Conservation (phyloP, 257 asterid species). For the Lantana camara region DNA sequence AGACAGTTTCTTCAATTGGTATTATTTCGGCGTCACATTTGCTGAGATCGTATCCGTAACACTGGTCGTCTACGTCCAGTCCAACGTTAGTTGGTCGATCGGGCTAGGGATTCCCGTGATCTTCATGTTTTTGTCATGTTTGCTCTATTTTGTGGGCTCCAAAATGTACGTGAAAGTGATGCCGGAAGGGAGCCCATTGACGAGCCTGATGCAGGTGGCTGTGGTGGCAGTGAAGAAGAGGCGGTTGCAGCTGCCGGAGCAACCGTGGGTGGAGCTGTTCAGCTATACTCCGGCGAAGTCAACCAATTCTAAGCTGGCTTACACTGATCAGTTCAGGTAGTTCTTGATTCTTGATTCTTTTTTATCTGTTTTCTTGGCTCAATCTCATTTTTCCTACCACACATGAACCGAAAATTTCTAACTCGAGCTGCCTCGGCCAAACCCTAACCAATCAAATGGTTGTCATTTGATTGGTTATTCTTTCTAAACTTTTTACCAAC, state of each 20-base stretch:
- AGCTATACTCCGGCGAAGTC: conserved; percentile 45
- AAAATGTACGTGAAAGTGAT: conserved; percentile 61
- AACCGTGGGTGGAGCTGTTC: conserved; percentile 47
- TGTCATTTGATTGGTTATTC: too few species aligned
- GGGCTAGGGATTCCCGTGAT: conserved; percentile 59
- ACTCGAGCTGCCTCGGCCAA: too few species aligned
- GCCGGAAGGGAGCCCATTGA: conserved; percentile 83
- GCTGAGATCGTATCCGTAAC: conserved; percentile 67
- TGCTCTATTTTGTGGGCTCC: conserved; percentile 51
- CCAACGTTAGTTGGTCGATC: conserved; percentile 72
- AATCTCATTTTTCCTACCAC: neutral
- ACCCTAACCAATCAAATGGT: too few species aligned
- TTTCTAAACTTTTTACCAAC: too few species aligned
- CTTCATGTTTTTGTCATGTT: conserved; percentile 57
- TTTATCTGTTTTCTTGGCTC: neutral
- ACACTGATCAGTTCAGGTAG: conserved; percentile 72
- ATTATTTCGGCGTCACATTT: conserved; percentile 66
- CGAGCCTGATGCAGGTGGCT: conserved; percentile 52
- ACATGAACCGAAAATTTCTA: too few species aligned
- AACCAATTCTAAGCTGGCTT: conserved; percentile 60
- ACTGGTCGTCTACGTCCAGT: conserved; percentile 67
- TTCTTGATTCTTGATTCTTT: neutral
- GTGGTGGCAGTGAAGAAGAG: conserved; percentile 62
- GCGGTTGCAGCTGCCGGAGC: conserved; percentile 45
- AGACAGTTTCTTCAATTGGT: conserved; percentile 86